Base-by-base conservation (phyloP, 768 basidiomycete genomes). In the Trametes meyenii region DNA sequence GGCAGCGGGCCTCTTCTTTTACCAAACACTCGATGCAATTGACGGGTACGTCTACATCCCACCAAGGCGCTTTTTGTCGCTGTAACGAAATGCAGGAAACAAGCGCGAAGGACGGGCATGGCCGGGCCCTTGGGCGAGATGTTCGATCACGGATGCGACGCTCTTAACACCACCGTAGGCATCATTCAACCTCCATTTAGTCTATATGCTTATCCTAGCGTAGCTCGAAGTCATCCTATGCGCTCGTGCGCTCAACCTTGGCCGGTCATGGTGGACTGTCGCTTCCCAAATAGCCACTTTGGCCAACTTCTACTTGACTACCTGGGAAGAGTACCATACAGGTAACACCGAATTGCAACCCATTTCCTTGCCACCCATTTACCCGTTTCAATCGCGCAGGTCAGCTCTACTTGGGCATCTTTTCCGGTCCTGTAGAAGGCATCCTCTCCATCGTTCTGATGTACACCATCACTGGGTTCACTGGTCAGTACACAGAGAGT, bases 81-180 rank as follows among this genome's bases (percentile, higher is more conserved):
- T 36, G 45, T 0, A 56, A 8, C 16, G 21, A 1, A 13, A 16
- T 36, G 29, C 65, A 94, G 96, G 16, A 98, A 98, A 73, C 97
- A 99, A 75, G 97, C 97, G 21, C 79, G 97, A 63, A 78, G 96
- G 52, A 96, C 95, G 0, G 94, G 94, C 1, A 98, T 97, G 92
- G 90, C 94, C n/a, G 93, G 97, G 5, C 96, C 96, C 24, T 77
- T 98, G 35, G 97, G 97, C 17, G 92, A 99, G 74, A 89, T 98
- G 87, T 99, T 99, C 73, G 97, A 99, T 71, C 97, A 98, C 74
- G 96, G 91, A 4, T 95, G 92, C 70, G 94, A 96, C 71, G 95
- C 96, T 0, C 80, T 99, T 66, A 98, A 98, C 70, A 98, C 96
- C 0, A 96, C 94, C 50, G 94, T 96, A 69, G 62, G 75, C 58